A percentile compares a stretch with the other conserved stretches of the same genome.
Evolutionary conservation across 2,329 filamentous ascomycete genomes (phyloP).

Genomic region (Calonectria crousiana): DNA sequence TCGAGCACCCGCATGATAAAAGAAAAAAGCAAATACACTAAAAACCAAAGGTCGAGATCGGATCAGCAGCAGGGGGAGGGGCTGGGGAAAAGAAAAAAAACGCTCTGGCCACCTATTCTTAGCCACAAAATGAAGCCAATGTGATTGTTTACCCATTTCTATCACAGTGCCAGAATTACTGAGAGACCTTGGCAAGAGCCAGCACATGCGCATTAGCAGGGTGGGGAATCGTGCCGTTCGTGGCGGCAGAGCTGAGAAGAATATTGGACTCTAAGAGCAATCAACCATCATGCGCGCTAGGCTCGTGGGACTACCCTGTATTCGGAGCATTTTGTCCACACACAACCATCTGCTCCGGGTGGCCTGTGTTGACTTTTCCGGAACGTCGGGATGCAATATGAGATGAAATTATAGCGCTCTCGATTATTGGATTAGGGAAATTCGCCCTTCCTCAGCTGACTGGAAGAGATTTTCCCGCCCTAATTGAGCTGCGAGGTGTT

Average conservation of each 20-base stretch:
- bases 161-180: neutral
- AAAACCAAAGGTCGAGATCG: neutral
- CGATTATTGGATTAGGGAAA: neutral
- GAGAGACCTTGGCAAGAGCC: neutral
- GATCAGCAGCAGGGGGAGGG: neutral
- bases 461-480: neutral
- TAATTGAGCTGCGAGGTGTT: neutral
- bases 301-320: neutral
- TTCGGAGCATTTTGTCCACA: neutral
- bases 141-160: neutral
- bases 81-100: neutral
- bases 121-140: neutral
- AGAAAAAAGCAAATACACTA: neutral
- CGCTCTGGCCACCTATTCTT: neutral
- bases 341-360: neutral
- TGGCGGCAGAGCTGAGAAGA: neutral
- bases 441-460: neutral
- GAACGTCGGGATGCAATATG: neutral
- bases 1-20: neutral
- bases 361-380: neutral
- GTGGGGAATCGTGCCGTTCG: neutral
- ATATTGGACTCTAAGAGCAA: neutral
- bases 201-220: neutral
- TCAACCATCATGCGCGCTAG: neutral
- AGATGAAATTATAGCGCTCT: neutral